These are phyloP conservation scores for Neocatenulostroma microsporum DNA, from an alignment of 2,329 filamentous ascomycete species.

Conservation along the genomic window DNA sequence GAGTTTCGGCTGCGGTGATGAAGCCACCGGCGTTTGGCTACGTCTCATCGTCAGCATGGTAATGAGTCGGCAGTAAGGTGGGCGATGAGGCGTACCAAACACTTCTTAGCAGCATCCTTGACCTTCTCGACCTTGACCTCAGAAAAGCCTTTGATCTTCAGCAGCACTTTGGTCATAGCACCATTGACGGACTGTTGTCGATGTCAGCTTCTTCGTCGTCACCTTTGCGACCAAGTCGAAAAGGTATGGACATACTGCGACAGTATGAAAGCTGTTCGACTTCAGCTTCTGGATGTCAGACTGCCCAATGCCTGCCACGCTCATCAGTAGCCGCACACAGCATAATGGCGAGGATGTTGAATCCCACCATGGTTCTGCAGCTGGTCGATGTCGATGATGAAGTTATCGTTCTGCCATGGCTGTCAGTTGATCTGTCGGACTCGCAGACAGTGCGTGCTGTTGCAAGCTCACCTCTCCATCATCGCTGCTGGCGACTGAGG, in stretches of 20 bases:
- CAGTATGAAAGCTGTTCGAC: constrained; percentile 54
- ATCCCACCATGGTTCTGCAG: constrained; percentile 55
- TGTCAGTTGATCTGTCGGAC: constrained; percentile 6
- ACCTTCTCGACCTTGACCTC: constrained; percentile 65
- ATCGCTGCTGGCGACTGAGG: constrained; percentile 47
- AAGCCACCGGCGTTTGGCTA: constrained; percentile 54
- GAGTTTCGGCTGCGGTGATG: constrained; percentile 58
- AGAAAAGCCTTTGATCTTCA: constrained; percentile 63
- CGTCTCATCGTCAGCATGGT: constrained; percentile 9
- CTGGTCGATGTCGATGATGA: constrained; percentile 59
- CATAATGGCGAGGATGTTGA: not conserved
- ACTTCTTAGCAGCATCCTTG: constrained; percentile 59
- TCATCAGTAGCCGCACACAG: constrained; percentile 10
- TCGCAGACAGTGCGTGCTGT: not conserved
- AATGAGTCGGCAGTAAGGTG: not conserved
- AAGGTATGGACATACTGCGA: constrained; percentile 44
- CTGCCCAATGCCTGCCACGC: constrained; percentile 49
- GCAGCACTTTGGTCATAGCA: constrained; percentile 51
- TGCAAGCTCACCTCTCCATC: constrained; percentile 43
- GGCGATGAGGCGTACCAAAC: constrained; percentile 38
- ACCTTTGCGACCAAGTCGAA: not conserved
- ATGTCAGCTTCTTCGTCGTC: not conserved
- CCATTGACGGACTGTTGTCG: constrained; percentile 48
- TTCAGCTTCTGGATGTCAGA: constrained; percentile 61
- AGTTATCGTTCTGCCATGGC: constrained; percentile 34